phyloP scores from a whole-genome alignment of 2,329 filamentous ascomycete genomes.

The Colletotrichum echinochloae region DNA sequence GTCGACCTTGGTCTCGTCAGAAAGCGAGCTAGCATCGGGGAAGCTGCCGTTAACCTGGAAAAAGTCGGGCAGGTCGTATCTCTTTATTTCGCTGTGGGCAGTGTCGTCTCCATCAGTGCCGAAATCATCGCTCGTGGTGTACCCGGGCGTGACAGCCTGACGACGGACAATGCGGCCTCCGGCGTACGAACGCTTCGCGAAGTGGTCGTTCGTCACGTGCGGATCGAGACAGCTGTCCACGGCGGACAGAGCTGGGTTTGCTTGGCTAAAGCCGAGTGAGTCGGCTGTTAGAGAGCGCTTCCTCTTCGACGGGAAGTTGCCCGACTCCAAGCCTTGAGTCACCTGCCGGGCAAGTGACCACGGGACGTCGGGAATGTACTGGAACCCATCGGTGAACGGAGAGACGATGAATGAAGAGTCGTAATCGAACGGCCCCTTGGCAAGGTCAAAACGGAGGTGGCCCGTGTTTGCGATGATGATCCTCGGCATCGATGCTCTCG shows the following conservation, averaged over 20 bases:
- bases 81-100: conserved; percentile 59
- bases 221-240: conserved; percentile 27
- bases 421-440: conserved; percentile 71
- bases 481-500: conserved; percentile 56
- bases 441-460: conserved; percentile 70
- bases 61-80: conserved; percentile 61
- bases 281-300: conserved; percentile 6
- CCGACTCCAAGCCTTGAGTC: background rate
- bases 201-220: conserved; percentile 24
- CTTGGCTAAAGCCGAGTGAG: background rate
- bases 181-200: conserved; percentile 19
- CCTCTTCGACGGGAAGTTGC: conserved; percentile 17
- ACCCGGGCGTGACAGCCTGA: conserved; percentile 60
- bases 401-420: conserved; percentile 66
- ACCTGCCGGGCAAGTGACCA: conserved; percentile 47
- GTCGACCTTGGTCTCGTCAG: conserved; percentile 22
- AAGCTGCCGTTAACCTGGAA: conserved; percentile 64
- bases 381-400: conserved; percentile 65
- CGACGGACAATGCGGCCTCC: conserved; percentile 52
- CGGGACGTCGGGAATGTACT: conserved; percentile 65
- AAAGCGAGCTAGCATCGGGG: conserved; percentile 51
- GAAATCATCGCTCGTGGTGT: conserved; percentile 68
- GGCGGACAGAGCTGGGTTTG: conserved; percentile 3
- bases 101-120: conserved; percentile 67
- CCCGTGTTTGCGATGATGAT: conserved; percentile 72